Conservation (phyloP, 2,329 filamentous ascomycete genomes). For the Hypomyces rosellus region DNA sequence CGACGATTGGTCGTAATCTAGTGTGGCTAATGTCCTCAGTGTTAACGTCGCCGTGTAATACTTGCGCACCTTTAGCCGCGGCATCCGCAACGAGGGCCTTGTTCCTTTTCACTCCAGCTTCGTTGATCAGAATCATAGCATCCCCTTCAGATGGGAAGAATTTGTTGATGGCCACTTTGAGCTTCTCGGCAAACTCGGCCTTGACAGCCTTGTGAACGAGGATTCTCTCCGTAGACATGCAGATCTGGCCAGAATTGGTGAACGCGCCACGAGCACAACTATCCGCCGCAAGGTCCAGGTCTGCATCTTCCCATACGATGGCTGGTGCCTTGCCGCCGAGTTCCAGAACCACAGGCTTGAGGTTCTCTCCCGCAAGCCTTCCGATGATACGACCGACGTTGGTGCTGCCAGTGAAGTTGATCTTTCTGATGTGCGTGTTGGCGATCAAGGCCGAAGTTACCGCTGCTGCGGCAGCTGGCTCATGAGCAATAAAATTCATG, state of each 20-base stretch:
- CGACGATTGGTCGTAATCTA: constrained; percentile 57
- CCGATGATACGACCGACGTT: constrained; percentile 67
- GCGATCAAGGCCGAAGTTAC: constrained; percentile 64
- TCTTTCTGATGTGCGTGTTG: constrained; percentile 62
- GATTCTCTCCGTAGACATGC: constrained; percentile 78
- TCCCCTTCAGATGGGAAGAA: constrained; percentile 53
- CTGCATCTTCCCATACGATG: constrained; percentile 74
- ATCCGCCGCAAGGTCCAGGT: constrained; percentile 63
- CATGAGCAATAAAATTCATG: constrained; percentile 64
- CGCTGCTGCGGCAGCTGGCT: constrained; percentile 58
- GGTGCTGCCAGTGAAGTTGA: constrained; percentile 83
- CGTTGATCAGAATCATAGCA: constrained; percentile 63
- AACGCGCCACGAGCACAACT: constrained; percentile 66
- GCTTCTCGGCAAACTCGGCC: constrained; percentile 39
- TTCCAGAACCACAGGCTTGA: constrained; percentile 77
- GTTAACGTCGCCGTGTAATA: constrained; percentile 35
- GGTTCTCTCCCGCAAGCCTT: constrained; percentile 59
- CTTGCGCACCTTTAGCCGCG: constrained; percentile 55
- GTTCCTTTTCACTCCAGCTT: constrained; percentile 59
- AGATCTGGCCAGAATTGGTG: constrained; percentile 71
- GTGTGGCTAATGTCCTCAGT: constrained; percentile 27
- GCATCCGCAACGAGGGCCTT: constrained; percentile 62
- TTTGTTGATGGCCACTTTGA: constrained; percentile 33
- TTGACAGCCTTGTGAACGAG: constrained; percentile 46
- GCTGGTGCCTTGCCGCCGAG: constrained; percentile 76